Evolutionary conservation across 768 basidiomycete species (phyloP).

Genomic region (Pleurotus cornucopiae): DNA sequence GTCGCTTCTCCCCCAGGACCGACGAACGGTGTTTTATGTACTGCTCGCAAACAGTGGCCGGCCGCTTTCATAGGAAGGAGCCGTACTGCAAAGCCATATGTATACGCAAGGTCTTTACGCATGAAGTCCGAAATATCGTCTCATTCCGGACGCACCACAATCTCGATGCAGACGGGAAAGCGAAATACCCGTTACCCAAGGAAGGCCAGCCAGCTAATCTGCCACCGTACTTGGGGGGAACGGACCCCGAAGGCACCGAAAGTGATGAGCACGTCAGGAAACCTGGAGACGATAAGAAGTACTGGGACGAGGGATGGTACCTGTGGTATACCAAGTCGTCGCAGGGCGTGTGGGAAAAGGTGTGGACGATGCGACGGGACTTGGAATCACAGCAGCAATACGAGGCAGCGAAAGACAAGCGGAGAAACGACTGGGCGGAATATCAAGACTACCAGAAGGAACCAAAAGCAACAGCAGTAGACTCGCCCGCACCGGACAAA

Average conservation of each 20-base stretch:
- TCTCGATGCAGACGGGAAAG: slow-evolving; percentile 39
- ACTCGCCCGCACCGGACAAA: slow-evolving; percentile 20
- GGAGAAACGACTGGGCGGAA: slow-evolving; percentile 44
- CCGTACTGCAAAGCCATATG: slow-evolving; percentile 59
- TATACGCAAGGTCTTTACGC: slow-evolving; percentile 61
- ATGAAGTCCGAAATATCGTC: slow-evolving; percentile 54
- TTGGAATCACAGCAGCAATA: slow-evolving; percentile 47
- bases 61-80: slow-evolving; percentile 44
- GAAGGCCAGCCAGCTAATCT: slow-evolving; percentile 57
- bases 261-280: slow-evolving; percentile 15
- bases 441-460: slow-evolving; percentile 36
- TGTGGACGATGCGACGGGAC: slow-evolving; percentile 55
- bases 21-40: slow-evolving; percentile 67
- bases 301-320: slow-evolving; percentile 78
- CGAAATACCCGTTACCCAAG: slow-evolving; percentile 57
- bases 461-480: slow-evolving; percentile 14
- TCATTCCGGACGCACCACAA: slow-evolving; percentile 37
- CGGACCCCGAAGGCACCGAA: slow-evolving; percentile 23
- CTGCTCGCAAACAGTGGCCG: slow-evolving; percentile 53
- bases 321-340: slow-evolving; percentile 41
- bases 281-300: slow-evolving; percentile 35
- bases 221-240: slow-evolving; percentile 42
- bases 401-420: slow-evolving; percentile 33
- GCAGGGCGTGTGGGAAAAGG: slow-evolving; percentile 32
- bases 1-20: slow-evolving; percentile 51